Evolutionary conservation across 345 rosid species (phyloP), one percentile per base, ranked within the genome.

Genomic region (Rhizophora apiculata): DNA sequence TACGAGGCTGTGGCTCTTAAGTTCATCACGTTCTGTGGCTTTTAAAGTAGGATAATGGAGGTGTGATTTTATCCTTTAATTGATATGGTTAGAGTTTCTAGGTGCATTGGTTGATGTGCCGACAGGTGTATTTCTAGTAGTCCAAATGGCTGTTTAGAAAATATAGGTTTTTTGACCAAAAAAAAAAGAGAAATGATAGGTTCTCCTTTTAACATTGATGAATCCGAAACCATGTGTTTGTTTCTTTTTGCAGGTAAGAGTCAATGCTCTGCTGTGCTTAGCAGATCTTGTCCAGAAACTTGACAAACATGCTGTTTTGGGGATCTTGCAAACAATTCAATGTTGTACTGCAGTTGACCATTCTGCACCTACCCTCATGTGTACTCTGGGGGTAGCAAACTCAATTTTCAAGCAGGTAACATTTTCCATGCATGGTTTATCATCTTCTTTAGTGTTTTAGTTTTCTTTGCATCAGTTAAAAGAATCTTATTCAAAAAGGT

Each of bases 331-430:
- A 81, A 95, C 98, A 66, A 79, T 95, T 71, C 98, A 90, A 68
- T 89, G 94, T 9, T 95, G 99, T 73, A 95, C 94, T 31, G 91
- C 98, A 21, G 96, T 95, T 76, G 99, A 95, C 74, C 96, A 75
- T 55, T 92, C 99, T 70, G 89, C 96, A 63, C 99, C 99, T 43
- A 95, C 99, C 54, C 92, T 95, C 21, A 92, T 95, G 96, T 95
- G 97, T 74, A 85, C 99, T 65, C 97, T 95, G 65, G 97, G 93
- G 52, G 88, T 95, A 20, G 94, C 98, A 72, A 90, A 84, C 80
- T 85, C 98, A 27, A 87, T 95, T 72, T 83, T 92, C 31, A 95
- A 90, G 76, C 92, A 90, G 92, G 99, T 92, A 74, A 67, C 43
- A 6, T 9, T 30, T 51, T 18, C 46, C 62, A 6, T 46, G 57